phyloP scores from a whole-genome alignment of 2,329 filamentous ascomycete species.

The Alternaria longipes region DNA sequence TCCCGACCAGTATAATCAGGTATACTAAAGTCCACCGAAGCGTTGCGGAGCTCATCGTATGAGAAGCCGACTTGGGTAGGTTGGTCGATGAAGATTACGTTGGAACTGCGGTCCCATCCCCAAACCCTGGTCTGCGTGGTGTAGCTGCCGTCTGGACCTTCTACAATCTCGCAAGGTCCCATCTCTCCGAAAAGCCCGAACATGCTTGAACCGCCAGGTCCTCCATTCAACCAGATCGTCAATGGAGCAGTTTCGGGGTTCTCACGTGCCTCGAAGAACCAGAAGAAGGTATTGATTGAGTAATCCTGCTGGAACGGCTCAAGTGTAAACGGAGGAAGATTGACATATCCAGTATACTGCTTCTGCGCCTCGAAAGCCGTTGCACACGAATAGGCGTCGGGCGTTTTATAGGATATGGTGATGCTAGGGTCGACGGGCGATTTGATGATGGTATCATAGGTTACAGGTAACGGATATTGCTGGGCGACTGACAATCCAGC shows the following conservation, averaged over 20 bases:
- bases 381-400: conserved; percentile 67
- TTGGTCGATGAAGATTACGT: conserved; percentile 69
- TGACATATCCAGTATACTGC: conserved; percentile 74
- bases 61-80: conserved; percentile 76
- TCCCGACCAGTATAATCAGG: conserved; percentile 1
- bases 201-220: conserved; percentile 71
- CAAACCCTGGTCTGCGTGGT: conserved; percentile 67
- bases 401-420: conserved; percentile 73
- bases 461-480: conserved; percentile 52
- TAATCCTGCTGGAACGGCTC: conserved; percentile 62
- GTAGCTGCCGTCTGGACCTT: conserved; percentile 57
- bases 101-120: conserved; percentile 71
- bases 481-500: conserved; percentile 44
- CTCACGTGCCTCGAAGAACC: conserved; percentile 69
- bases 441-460: conserved; percentile 62
- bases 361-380: conserved; percentile 72
- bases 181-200: conserved; percentile 70
- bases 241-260: conserved; percentile 61
- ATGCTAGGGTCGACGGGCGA: conserved; percentile 71
- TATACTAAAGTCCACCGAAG: conserved; percentile 31
- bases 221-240: conserved; percentile 72
- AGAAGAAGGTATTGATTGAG: conserved; percentile 70
- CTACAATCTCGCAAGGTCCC: conserved; percentile 59
- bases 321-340: conserved; percentile 63
- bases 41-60: conserved; percentile 69